Evolutionary conservation across 2,329 filamentous ascomycete genomes (phyloP).

Genomic region (Pseudogymnoascus sp.): DNA sequence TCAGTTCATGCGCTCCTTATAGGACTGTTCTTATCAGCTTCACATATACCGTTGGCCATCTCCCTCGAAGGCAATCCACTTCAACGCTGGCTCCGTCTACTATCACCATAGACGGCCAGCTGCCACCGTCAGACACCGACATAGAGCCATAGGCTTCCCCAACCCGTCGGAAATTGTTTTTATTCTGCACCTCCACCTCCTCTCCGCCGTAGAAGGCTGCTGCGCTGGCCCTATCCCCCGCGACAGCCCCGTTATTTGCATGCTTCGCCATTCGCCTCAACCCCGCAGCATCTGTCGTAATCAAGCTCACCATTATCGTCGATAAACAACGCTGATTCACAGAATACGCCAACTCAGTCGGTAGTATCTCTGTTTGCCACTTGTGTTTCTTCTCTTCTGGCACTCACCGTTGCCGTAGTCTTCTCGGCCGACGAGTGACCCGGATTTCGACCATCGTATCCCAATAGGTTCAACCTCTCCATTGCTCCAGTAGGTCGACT

Average conservation of each 20-base stretch:
- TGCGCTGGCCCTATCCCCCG: background rate
- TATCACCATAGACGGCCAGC: background rate
- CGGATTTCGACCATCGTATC: no score
- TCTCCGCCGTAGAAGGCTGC: background rate
- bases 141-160: background rate
- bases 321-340: background rate
- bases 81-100: background rate
- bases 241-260: background rate
- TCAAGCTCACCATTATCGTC: background rate
- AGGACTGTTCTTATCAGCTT: background rate
- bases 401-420: background rate
- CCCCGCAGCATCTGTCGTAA: background rate
- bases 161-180: background rate
- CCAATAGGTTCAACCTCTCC: background rate
- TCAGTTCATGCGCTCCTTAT: background rate
- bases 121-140: background rate
- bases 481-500: background rate
- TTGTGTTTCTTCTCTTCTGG: background rate
- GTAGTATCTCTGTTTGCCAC: background rate
- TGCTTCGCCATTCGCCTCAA: background rate
- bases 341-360: background rate
- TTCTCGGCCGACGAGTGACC: background rate
- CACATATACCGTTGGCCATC: background rate
- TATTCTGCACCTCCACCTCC: background rate
- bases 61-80: background rate